A percentile compares a stretch with the other conserved stretches of the same genome.
Conservation (phyloP, 768 basidiomycete species). For the Mycena indigotica region DNA sequence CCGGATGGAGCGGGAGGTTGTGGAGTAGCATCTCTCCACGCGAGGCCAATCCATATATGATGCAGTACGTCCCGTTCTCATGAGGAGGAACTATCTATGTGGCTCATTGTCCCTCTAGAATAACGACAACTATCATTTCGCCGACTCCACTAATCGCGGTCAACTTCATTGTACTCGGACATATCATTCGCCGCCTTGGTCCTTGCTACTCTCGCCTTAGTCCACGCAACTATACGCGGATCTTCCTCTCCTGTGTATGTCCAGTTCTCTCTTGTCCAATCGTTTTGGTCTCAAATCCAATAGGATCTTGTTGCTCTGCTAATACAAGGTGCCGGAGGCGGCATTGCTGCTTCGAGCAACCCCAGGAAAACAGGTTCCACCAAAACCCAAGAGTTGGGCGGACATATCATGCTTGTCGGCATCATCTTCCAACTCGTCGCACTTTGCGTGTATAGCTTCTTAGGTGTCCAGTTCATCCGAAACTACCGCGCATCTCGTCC, state of each 20-base stretch:
- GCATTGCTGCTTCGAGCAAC: conserved; percentile 1
- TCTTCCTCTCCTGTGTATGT: conserved; percentile 37
- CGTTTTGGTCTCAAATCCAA: not conserved
- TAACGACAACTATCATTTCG: conserved; percentile 47
- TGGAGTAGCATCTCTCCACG: conserved; percentile 46
- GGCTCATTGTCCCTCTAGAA: no score
- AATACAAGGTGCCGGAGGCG: conserved; percentile 8
- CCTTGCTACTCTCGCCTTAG: conserved; percentile 50
- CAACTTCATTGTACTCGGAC: conserved; percentile 54
- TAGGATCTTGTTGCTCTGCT: conserved; percentile 5
- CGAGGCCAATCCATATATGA: conserved; percentile 34
- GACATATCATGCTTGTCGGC: conserved; percentile 16
- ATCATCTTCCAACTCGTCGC: conserved; percentile 12
- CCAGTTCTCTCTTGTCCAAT: not conserved
- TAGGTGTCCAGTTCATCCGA: not conserved
- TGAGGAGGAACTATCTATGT: no score
- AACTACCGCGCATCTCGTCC: not conserved
- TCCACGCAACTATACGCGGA: conserved; percentile 18
- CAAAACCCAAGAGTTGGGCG: not conserved
- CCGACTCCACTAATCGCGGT: conserved; percentile 62
- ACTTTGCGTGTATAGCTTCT: conserved; percentile 1
- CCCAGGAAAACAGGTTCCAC: not conserved
- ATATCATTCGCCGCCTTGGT: conserved; percentile 47
- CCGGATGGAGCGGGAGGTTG: conserved; percentile 58
- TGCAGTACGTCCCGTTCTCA: conserved; percentile 52